Percentiles rank a stretch among this genome's conserved stretches.
These are phyloP conservation scores for Hymenoscyphus repandus DNA, from an alignment of 2,329 filamentous ascomycete species.

Conservation along the genomic window DNA sequence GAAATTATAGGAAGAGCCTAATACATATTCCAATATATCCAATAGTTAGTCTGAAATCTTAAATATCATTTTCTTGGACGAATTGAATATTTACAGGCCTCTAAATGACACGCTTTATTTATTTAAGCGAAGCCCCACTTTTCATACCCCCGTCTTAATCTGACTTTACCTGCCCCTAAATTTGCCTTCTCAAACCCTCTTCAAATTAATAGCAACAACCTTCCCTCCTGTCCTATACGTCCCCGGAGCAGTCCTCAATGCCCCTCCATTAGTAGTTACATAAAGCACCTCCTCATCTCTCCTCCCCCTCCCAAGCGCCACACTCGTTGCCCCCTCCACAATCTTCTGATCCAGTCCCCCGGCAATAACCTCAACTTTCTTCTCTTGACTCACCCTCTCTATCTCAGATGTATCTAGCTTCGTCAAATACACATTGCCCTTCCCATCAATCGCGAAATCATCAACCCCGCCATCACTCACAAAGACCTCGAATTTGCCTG, in stretches of 20 bases:
- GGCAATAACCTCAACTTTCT: neutral
- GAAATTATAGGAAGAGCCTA: too few species aligned
- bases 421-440: conserved; percentile 12
- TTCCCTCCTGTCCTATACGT: neutral
- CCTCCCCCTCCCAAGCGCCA: neutral
- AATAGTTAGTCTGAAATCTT: too few species aligned
- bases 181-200: too few species aligned
- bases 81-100: too few species aligned
- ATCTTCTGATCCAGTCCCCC: neutral
- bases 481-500: conserved; percentile 8
- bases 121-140: too few species aligned
- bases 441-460: conserved; percentile 13
- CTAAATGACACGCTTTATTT: too few species aligned
- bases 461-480: conserved; percentile 8
- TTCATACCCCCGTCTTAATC: too few species aligned
- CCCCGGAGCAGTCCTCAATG: neutral
- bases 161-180: too few species aligned
- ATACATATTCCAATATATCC: too few species aligned
- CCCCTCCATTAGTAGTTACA: neutral
- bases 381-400: neutral
- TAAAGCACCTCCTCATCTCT: neutral
- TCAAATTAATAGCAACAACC: neutral
- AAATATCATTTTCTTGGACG: too few species aligned
- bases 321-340: neutral
- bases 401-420: neutral